phyloP scores from a whole-genome alignment of 805 yeast species.

The Candida argentea region DNA sequence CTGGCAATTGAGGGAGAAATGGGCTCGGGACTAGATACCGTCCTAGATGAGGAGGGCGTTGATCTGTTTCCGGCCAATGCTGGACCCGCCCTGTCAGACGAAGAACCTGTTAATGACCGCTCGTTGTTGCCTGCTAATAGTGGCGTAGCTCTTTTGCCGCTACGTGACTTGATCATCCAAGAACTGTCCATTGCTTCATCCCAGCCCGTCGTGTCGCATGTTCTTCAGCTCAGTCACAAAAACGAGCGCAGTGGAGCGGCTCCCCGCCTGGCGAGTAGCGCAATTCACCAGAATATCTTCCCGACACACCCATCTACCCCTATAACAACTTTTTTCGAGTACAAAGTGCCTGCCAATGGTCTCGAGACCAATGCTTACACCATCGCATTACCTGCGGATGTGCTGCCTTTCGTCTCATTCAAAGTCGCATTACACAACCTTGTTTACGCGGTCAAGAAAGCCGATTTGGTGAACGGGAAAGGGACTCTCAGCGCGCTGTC shows the following conservation, averaged over 20 bases:
- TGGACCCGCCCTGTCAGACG: background rate
- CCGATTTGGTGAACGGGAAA: constrained; percentile 23
- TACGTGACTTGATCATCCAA: constrained; percentile 25
- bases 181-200: constrained; percentile 27
- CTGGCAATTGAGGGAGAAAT: constrained; percentile 4
- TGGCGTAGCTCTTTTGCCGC: constrained; percentile 15
- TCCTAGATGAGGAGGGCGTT: constrained; percentile 2
- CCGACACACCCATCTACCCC: constrained; percentile 20
- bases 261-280: background rate
- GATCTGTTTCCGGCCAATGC: constrained; percentile 2
- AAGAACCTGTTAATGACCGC: constrained; percentile 12
- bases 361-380: constrained; percentile 29
- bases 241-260: no score
- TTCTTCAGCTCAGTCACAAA: constrained; percentile 6
- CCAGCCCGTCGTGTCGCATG: constrained; percentile 4
- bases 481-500: constrained; percentile 20
- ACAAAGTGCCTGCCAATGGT: constrained; percentile 28
- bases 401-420: constrained; percentile 23
- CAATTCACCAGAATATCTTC: constrained; percentile 11
- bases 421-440: constrained; percentile 25
- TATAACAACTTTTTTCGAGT: constrained; percentile 25
- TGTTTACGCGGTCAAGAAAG: constrained; percentile 20
- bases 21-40: constrained; percentile 2
- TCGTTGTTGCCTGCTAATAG: no score
- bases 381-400: constrained; percentile 26